These are phyloP conservation scores for Aphanoascus verrucosus DNA, from an alignment of 2,329 filamentous ascomycete species.

Conservation along the genomic window DNA sequence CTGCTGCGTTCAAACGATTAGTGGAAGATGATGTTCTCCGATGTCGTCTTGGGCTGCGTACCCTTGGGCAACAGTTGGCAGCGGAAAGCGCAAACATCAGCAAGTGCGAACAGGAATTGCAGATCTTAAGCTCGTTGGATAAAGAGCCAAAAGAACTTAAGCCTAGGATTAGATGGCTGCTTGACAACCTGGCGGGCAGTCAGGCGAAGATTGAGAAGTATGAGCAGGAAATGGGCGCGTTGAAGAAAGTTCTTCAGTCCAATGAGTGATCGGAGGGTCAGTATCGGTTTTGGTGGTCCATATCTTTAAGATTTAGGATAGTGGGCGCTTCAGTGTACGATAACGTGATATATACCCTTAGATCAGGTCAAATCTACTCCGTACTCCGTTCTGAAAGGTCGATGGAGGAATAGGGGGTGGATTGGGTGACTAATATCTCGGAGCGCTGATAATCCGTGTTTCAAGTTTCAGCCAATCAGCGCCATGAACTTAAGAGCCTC, in stretches of 20 bases:
- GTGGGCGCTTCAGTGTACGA: neutral
- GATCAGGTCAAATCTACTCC: neutral
- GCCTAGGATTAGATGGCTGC: conserved; percentile 58
- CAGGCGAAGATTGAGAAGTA: conserved; percentile 64
- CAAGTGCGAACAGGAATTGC: conserved; percentile 68
- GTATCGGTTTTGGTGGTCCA: neutral
- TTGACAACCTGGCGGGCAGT: conserved; percentile 60
- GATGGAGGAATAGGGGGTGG: too few species aligned
- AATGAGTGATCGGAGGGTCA: conserved; percentile 28
- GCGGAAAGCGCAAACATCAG: conserved; percentile 64
- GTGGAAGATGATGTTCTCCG: conserved; percentile 60
- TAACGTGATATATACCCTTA: neutral
- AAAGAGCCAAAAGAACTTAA: conserved; percentile 58
- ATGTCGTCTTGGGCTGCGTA: conserved; percentile 60
- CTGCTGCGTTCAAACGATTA: conserved; percentile 66
- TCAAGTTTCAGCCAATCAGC: too few species aligned
- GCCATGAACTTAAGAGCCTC: too few species aligned
- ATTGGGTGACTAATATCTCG: too few species aligned
- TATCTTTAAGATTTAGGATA: neutral
- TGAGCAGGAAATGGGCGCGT: conserved; percentile 57
- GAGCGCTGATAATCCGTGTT: too few species aligned
- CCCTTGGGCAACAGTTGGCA: conserved; percentile 58
- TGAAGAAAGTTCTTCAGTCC: conserved; percentile 60
- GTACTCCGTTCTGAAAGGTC: too few species aligned
- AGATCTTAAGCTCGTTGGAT: conserved; percentile 57